Evolutionary conservation across 148 eudicot genomes (phyloP).

Genomic region (Salicornia ramosissima): DNA sequence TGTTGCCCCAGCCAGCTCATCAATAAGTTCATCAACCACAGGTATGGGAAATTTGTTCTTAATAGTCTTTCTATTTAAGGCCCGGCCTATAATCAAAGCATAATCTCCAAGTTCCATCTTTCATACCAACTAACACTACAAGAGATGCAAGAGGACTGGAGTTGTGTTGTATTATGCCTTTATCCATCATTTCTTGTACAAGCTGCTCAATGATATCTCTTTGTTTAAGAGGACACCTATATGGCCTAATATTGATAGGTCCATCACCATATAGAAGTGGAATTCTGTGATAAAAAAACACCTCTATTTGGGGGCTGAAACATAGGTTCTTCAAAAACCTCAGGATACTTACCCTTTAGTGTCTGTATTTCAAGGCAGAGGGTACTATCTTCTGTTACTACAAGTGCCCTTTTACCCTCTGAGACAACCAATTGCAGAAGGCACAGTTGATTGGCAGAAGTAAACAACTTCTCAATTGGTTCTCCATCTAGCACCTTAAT

Average conservation of each 20-base stretch:
- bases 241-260: background rate
- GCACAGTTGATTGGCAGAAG: no score
- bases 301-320: background rate
- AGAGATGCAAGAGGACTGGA: background rate
- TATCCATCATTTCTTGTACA: background rate
- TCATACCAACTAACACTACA: background rate
- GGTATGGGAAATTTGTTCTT: no score
- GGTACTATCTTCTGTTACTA: no score
- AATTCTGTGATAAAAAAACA: background rate
- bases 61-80: no score
- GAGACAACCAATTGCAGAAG: no score
- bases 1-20: constrained; percentile 7
- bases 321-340: no score
- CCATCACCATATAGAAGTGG: background rate
- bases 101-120: background rate
- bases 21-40: background rate
- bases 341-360: no score
- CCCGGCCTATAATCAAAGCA: no score
- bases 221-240: background rate
- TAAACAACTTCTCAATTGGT: no score
- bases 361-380: no score
- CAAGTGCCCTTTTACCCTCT: no score
- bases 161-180: background rate
- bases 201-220: constrained; percentile 5
- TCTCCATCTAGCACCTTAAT: no score